Evolutionary conservation across 805 yeast species (phyloP).

Genomic region (Sungouiella blattae): DNA sequence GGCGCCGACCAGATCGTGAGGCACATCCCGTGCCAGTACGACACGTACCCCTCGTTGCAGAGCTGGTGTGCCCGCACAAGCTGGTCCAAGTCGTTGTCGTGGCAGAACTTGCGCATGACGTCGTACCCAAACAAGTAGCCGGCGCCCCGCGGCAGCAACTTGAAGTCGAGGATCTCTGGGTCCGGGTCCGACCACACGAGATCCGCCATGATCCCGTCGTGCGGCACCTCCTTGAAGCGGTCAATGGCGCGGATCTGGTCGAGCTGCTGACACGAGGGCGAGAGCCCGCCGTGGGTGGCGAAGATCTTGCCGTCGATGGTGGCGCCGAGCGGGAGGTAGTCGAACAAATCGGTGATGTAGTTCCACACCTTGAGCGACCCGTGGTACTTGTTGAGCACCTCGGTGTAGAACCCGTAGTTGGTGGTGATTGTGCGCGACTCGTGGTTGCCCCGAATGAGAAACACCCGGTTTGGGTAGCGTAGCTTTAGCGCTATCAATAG

Average conservation of each 20-base stretch:
- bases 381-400: slow-evolving; percentile 87
- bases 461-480: slow-evolving; percentile 80
- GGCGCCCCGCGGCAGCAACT: slow-evolving; percentile 93
- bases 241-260: slow-evolving; percentile 91
- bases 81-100: slow-evolving; percentile 72
- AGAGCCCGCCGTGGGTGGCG: slow-evolving; percentile 95
- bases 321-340: slow-evolving; percentile 59
- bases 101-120: slow-evolving; percentile 82
- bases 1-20: slow-evolving; percentile 99
- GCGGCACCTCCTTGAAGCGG: slow-evolving; percentile 92
- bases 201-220: slow-evolving; percentile 99
- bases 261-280: slow-evolving; percentile 90
- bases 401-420: slow-evolving; percentile 94
- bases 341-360: slow-evolving; percentile 88
- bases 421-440: slow-evolving; percentile 97
- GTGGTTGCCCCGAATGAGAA: slow-evolving; percentile 88
- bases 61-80: slow-evolving; percentile 93
- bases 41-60: slow-evolving; percentile 94
- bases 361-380: slow-evolving; percentile 72
- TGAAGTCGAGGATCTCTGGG: slow-evolving; percentile 65
- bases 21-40: slow-evolving; percentile 84
- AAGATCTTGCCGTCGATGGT: slow-evolving; percentile 87
- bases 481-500: slow-evolving; percentile 77
- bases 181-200: slow-evolving; percentile 99
- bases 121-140: slow-evolving; percentile 94